Conservation (phyloP, 306 rosid genomes). For the Datisca glomerata region DNA sequence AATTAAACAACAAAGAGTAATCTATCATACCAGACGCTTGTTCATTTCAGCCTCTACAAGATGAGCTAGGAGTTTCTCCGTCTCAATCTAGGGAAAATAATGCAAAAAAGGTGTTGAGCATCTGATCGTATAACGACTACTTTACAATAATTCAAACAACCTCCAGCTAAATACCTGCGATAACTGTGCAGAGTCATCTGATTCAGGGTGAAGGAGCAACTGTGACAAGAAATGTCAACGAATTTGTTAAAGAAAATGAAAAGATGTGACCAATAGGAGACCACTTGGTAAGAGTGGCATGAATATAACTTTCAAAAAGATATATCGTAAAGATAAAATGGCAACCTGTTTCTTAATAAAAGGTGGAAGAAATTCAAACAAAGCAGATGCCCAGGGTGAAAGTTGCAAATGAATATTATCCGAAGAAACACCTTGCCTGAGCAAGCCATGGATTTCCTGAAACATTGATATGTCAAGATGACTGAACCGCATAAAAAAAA, state of each 20-base stretch:
- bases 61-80: constrained; percentile 92
- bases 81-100: constrained; percentile 64
- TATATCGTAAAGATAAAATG: constrained; percentile 2
- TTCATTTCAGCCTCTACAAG: constrained; percentile 90
- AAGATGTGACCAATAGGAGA: too few species aligned
- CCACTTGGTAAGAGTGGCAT: neutral
- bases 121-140: constrained; percentile 6
- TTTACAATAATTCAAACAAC: neutral
- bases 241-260: neutral
- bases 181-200: constrained; percentile 96
- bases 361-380: constrained; percentile 87
- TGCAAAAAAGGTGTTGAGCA: constrained; percentile 12
- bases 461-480: neutral
- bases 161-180: constrained; percentile 65
- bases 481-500: neutral
- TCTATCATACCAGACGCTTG: constrained; percentile 58
- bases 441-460: constrained; percentile 90
- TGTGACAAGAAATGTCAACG: constrained; percentile 23
- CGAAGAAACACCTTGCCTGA: constrained; percentile 56
- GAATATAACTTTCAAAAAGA: too few species aligned
- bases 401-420: constrained; percentile 75
- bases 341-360: constrained; percentile 84
- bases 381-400: constrained; percentile 98
- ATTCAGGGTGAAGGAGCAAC: constrained; percentile 90
- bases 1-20: neutral